Base-by-base conservation (phyloP, 2,329 filamentous ascomycete species). In the Aquanectria penicillioides region DNA sequence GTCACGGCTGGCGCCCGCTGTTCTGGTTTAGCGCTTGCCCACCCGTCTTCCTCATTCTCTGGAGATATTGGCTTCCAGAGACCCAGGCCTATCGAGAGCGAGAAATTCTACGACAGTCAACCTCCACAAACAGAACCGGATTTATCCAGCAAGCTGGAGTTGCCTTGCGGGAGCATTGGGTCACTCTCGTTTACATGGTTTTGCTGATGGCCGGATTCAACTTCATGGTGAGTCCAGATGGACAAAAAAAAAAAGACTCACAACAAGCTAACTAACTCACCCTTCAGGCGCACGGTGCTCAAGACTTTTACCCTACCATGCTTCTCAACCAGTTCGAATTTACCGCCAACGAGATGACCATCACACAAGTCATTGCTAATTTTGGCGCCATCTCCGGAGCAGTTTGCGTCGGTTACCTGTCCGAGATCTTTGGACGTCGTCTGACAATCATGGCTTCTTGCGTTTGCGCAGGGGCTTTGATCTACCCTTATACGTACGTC, bases 121-220 rank as follows among this genome's bases (percentile, higher is more conserved):
- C 75, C 1, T 65, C 66, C 1, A 64, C 59, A 22, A 54, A 46
- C 23, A 64, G 59, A 3, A 63, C 65, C 47, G 83, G 86, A 0
- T 95, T 97, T 72, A 51, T 94, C 22, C 77, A 83, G 1, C 92
- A 97, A 76, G 92, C 90, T 60, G 91, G 90, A 68, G 86, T 94
- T 0, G 93, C 92, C 0, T 70, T 97, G 25, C 89, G 86, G 75
- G 85, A 86, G 10, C 92, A 97, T 75, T 97, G 93, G 93, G 64
- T 92, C 12, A 76, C 96, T 3, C 80, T 97, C 54, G 79, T 88
- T 28, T 97, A 97, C 76, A 81, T 97, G 55, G 91, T 97, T 6
- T 79, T 97, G 15, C 81, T 97, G 31, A 96, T 96, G 92, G 89
- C 92, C 2, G 92, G 92, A 4, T 95, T 97, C 81, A 97, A 96